phyloP scores from a whole-genome alignment of 169 alveolate species.

The Blepharisma undulans region DNA sequence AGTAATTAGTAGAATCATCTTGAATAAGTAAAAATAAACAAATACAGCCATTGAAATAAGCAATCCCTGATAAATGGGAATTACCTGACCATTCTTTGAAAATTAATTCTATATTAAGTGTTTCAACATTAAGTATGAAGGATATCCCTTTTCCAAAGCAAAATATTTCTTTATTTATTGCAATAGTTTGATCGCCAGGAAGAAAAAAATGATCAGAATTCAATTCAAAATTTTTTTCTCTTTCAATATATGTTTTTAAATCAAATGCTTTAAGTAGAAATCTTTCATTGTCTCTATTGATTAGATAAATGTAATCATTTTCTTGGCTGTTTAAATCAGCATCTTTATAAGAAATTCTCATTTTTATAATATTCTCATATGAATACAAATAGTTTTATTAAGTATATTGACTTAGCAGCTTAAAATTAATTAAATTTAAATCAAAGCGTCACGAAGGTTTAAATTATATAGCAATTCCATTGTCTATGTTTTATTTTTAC shows the following conservation, averaged over 20 bases:
- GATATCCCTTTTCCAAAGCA: neutral
- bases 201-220: neutral
- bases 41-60: neutral
- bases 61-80: neutral
- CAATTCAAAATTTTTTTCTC: neutral
- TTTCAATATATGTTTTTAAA: neutral
- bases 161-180: no score
- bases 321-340: neutral
- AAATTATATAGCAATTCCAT: no score
- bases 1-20: neutral
- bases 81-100: neutral
- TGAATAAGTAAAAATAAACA: neutral
- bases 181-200: no score
- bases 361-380: no score
- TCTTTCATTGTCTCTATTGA: neutral
- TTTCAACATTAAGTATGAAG: neutral
- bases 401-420: no score
- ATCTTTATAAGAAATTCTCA: neutral
- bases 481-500: no score
- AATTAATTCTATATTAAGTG: neutral
- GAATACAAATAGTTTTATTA: no score
- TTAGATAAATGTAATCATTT: neutral
- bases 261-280: neutral
- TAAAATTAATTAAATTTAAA: no score
- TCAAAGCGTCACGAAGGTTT: no score